Base-by-base conservation (phyloP, 2,329 filamentous ascomycete genomes). In the Madurella mycetomatis region DNA sequence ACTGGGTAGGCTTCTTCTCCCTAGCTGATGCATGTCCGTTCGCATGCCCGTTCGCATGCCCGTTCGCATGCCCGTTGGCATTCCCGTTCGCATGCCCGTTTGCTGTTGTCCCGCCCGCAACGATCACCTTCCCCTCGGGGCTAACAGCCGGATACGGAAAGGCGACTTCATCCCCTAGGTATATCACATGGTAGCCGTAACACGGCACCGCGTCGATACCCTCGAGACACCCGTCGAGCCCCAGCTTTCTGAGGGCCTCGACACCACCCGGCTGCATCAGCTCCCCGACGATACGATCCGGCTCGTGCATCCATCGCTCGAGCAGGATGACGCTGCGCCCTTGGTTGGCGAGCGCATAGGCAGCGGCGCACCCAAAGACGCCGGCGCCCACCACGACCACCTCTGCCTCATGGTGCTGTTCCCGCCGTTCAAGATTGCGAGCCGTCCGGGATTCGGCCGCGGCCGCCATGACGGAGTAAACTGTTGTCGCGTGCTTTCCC, bases 241-340 rank as follows among this genome's bases (percentile, higher is more conserved):
- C 94, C 47, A 99, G 76, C 67, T 88, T 84, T 66, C 85, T 81
- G 65, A 99, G 77, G 8, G 94, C 88, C 49, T 83, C 77, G 34
- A 96, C 85, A 47, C 94, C 94, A 48, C 94, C 94, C 0, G 94
- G 94, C 72, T 99, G 94, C 64, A 99, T 76, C 60, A 99, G 75
- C 75, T 99, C 94, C 64, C 94, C 94, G 46, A 99, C 91, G 62
- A 99, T 99, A 60, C 94, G 85, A 74, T 97, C 88, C 17, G 94
- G 94, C 75, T 97, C 87, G 72, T 90, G 90, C 73, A 97, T 77
- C 73, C 85, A 95, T 65, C 83, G 83, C 75, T 99, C 94, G 48
- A 99, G 82, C 49, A 99, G 76, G 25, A 97, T 80, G 25, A 99
- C 92, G 69, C 88, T 95, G 59, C 94, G 85, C 51, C 91, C 92